A percentile compares a stretch with the other conserved stretches of the same genome.
These are phyloP conservation scores for Talaromyces sp. DNA, from an alignment of 2,329 filamentous ascomycete genomes.

Conservation along the genomic window DNA sequence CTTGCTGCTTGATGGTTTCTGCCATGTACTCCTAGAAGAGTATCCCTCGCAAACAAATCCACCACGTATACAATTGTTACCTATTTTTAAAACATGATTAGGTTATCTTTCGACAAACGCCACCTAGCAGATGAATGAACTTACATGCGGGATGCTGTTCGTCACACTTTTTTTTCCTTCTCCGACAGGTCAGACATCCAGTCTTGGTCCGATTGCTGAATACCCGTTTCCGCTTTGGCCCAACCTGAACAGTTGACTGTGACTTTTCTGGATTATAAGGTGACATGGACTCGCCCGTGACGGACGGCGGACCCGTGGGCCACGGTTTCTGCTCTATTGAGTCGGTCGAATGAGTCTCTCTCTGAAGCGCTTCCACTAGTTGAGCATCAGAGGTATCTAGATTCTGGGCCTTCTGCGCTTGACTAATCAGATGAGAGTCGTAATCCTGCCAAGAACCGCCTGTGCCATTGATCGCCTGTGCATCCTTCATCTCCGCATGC, in stretches of 20 bases:
- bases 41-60: slow-evolving; percentile 92
- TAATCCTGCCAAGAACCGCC: slow-evolving; percentile 37
- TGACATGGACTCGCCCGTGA: slow-evolving; percentile 32
- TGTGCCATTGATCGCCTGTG: slow-evolving; percentile 25
- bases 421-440: slow-evolving; percentile 42
- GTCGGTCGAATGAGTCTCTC: slow-evolving; percentile 46
- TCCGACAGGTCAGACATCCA: slow-evolving; percentile 86
- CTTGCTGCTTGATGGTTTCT: slow-evolving; percentile 69
- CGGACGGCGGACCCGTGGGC: slow-evolving; percentile 34
- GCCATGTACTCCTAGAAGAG: slow-evolving; percentile 72
- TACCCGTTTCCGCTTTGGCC: slow-evolving; percentile 48
- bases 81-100: slow-evolving; percentile 42
- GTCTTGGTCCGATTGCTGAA: slow-evolving; percentile 97
- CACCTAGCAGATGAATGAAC: slow-evolving; percentile 30
- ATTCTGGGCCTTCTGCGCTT: slow-evolving; percentile 46
- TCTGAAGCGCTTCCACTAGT: slow-evolving; percentile 51
- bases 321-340: slow-evolving; percentile 28
- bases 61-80: slow-evolving; percentile 84
- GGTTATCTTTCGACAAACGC: neutral
- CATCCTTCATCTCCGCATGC: slow-evolving; percentile 31
- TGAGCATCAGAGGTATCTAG: slow-evolving; percentile 49
- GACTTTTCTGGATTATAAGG: slow-evolving; percentile 33
- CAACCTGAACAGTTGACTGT: slow-evolving; percentile 35
- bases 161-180: slow-evolving; percentile 96
- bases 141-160: slow-evolving; percentile 89